A percentile compares a stretch with the other conserved stretches of the same genome.
Conservation (phyloP, 1,284 basidiomycete genomes). For the Naganishia sp. region DNA sequence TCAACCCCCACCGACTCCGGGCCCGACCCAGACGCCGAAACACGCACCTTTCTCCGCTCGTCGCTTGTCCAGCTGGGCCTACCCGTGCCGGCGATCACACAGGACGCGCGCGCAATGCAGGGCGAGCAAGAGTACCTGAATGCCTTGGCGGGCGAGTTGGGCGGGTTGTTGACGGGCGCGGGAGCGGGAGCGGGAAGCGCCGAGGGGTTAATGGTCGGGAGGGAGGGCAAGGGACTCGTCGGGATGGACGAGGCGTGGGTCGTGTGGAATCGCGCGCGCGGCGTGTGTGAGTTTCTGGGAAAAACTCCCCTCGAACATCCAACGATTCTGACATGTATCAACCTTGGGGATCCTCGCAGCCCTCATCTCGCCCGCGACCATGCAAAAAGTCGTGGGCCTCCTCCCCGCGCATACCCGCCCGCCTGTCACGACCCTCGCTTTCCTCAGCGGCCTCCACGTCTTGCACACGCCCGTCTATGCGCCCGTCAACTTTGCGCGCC, state of each 20-base stretch:
- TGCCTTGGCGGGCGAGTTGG: constrained; percentile 81
- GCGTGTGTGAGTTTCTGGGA: constrained; percentile 79
- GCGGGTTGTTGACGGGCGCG: constrained; percentile 62
- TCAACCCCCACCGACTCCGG: neutral
- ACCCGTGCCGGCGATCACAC: constrained; percentile 72
- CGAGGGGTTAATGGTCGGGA: constrained; percentile 49
- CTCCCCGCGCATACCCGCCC: constrained; percentile 70
- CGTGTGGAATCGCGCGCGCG: constrained; percentile 92
- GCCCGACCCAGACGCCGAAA: constrained; percentile 62
- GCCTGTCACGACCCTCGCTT: constrained; percentile 66
- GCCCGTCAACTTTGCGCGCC: constrained; percentile 64
- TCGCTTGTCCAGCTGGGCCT: constrained; percentile 87
- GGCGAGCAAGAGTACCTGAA: constrained; percentile 79
- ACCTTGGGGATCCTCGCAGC: constrained; percentile 58
- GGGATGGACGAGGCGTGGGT: constrained; percentile 96
- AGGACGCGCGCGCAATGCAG: constrained; percentile 71
- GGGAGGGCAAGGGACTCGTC: constrained; percentile 64
- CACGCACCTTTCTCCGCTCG: constrained; percentile 80
- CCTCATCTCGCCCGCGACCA: constrained; percentile 81
- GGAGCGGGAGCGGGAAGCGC: too few species aligned
- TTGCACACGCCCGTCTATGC: constrained; percentile 79
- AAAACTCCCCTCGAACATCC: constrained; percentile 5
- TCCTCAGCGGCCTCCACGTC: constrained; percentile 73
- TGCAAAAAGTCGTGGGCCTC: constrained; percentile 70
- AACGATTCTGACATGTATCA: constrained; percentile 12